Evolutionary conservation across 345 rosid genomes (phyloP), one percentile per base, ranked within the genome.

Genomic region (Arabidopsis arenosa): DNA sequence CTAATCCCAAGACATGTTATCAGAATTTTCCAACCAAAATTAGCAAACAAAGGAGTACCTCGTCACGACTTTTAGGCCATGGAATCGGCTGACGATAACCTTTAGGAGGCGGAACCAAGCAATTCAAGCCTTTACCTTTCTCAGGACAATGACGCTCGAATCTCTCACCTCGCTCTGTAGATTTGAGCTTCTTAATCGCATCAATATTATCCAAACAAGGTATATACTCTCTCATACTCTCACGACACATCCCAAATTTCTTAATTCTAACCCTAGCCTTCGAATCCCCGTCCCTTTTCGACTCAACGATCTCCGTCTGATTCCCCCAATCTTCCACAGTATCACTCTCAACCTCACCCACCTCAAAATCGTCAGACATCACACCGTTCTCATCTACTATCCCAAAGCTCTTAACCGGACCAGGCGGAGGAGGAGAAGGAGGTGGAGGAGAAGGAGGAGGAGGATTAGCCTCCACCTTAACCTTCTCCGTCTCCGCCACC

Each of bases 21-120:
- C 47, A 32, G 10, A 63, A 17, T 23, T 49, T 1, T 37, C 18
- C n/a, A 49, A 15, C 62, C 0, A 72, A 49, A 58, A 55, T 17
- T 3, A 0, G 12, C 13, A 56, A 74, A 37, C 15, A 61, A 73
- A 41, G 23, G 37, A 51, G 61, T 85, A 95, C 99, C 98, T 95
- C 96, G 59, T 90, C 90, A 9, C 99, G 97, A 82, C 99, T 90
- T 75, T 61, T 78, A 5, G 99, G 99, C 99, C 99, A 95, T 0
- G 98, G 93, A 66, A 95, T 83, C 0, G 96, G 96, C 41, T 75
- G 82, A 39, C 83, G 83, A 66, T 95, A 95, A 15, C 94, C 92
- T 75, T 84, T 87, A 0, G 99, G 99, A 28, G 94, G 75, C 0
- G 97, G 96, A 37, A 95, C 87, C 86, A 95, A 79, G 80, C 99